phyloP scores from a whole-genome alignment of 208 protist species.

The Wallacemonas sp. region DNA sequence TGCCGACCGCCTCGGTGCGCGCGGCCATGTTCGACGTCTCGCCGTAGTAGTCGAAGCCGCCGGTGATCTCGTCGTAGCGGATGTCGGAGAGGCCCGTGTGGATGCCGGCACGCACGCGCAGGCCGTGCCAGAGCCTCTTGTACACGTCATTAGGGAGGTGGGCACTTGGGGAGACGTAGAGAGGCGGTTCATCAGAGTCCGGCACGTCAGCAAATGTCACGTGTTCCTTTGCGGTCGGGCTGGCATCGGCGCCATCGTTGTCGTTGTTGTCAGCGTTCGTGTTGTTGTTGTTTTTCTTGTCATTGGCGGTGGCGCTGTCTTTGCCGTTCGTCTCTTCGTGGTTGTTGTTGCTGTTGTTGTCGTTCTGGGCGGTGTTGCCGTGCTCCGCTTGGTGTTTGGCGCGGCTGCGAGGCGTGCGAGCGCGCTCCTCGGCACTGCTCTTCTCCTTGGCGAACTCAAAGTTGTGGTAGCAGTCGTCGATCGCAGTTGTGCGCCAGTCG shows the following conservation, averaged over 20 bases:
- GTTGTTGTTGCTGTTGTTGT: no score
- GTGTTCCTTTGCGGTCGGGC: no score
- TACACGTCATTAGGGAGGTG: constrained; percentile 23
- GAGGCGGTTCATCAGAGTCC: no score
- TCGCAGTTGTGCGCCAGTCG: constrained; percentile 46
- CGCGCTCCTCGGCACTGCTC: neutral
- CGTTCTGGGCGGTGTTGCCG: no score
- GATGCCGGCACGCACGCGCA: constrained; percentile 39
- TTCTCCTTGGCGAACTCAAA: neutral
- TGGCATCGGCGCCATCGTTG: neutral
- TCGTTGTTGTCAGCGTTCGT: neutral
- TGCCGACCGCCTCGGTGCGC: constrained; percentile 44
- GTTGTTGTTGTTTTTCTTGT: no score
- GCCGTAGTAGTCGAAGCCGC: constrained; percentile 77
- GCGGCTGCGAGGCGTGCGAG: no score
- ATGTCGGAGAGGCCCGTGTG: constrained; percentile 29
- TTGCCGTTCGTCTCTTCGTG: no score
- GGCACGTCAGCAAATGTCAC: no score
- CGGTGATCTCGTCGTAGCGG: constrained; percentile 27
- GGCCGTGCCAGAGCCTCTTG: constrained; percentile 7
- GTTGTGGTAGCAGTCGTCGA: constrained; percentile 17
- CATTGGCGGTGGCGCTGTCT: no score
- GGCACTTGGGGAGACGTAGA: neutral
- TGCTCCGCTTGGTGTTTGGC: no score
- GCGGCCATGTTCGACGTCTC: constrained; percentile 62